These are phyloP conservation scores for Mycena alexandri DNA, from an alignment of 768 basidiomycete species.

Conservation along the genomic window DNA sequence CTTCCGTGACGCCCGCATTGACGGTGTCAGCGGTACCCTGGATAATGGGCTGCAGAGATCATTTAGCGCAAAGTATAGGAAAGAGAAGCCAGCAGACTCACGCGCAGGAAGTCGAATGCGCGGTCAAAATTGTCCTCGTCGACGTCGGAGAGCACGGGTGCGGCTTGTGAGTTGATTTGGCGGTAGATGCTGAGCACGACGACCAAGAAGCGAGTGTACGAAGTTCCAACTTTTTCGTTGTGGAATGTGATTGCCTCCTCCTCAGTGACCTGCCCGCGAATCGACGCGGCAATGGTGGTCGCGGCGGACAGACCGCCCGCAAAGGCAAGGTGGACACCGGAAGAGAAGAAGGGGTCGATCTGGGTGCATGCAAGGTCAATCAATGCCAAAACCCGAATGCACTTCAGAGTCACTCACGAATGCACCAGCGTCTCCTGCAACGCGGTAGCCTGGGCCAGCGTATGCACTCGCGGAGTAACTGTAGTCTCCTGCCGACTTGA, in stretches of 20 bases:
- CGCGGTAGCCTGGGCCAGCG: constrained; percentile 48
- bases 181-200: constrained; percentile 64
- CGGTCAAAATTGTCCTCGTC: constrained; percentile 63
- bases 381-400: background rate
- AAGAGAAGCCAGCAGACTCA: constrained; percentile 25
- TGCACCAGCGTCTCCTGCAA: constrained; percentile 49
- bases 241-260: constrained; percentile 47
- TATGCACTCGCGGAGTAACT: constrained; percentile 50
- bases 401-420: constrained; percentile 2
- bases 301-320: constrained; percentile 53
- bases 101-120: constrained; percentile 60
- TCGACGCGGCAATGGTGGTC: constrained; percentile 48
- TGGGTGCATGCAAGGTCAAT: background rate
- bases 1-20: background rate
- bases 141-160: constrained; percentile 57
- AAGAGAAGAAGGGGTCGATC: constrained; percentile 76
- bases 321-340: constrained; percentile 54
- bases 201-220: constrained; percentile 49
- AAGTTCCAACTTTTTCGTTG: constrained; percentile 38
- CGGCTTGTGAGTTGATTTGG: constrained; percentile 59
- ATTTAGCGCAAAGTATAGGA: background rate
- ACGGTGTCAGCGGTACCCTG: constrained; percentile 11
- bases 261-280: constrained; percentile 48
- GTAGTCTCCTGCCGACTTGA: constrained; percentile 51
- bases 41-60: constrained; percentile 1